Base-by-base conservation (phyloP, 768 basidiomycete species). In the Lepiota subincarnata region DNA sequence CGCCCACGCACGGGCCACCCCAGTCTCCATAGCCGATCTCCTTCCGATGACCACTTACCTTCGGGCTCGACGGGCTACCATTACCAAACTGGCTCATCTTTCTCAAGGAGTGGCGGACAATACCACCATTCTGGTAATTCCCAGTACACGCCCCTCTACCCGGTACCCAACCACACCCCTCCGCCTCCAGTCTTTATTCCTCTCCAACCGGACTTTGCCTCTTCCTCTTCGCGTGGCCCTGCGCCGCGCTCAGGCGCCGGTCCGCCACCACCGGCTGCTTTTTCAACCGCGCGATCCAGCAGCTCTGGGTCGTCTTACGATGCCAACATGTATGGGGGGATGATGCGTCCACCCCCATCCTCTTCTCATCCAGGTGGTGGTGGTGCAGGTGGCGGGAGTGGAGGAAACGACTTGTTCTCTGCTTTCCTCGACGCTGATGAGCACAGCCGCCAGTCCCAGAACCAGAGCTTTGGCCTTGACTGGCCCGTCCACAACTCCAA, bases 1-100 rank as follows among this genome's bases (percentile, higher is more conserved):
- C 52, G 52, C 52, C 52, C 52, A 53, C 52, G 52, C 52, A 53
- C 52, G 46, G 52, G 46, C 52, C 52, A 53, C 44, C 52, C 52
- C 26, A 46, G 19, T 19, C 52, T 52, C 4, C 50, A 53, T 38
- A 53, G 37, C 52, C 52, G 52, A 38, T 53, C 52, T 53, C 52
- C 52, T 28, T 53, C 52, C 52, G 52, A 53, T 37, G 52, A 53
- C 44, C 52, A 53, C 24, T 14, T 53, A 13, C 52, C 52, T 45
- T 53, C 52, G n/a, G 52, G 44, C 19, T 53, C 52, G 35, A 35
- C 41, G 14, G 43, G 19, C n/a, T 53, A 53, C 22, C 36, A 53
- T 45, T 45, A 53, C 24, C 43, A 36, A 53, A 45, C 52, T 31
- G 52, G 52, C 11, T 53, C 52, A 31, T 47, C 52, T 24, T 53